Conservation (phyloP, 2,329 filamentous ascomycete genomes). For the Fusarium sambucinum region DNA sequence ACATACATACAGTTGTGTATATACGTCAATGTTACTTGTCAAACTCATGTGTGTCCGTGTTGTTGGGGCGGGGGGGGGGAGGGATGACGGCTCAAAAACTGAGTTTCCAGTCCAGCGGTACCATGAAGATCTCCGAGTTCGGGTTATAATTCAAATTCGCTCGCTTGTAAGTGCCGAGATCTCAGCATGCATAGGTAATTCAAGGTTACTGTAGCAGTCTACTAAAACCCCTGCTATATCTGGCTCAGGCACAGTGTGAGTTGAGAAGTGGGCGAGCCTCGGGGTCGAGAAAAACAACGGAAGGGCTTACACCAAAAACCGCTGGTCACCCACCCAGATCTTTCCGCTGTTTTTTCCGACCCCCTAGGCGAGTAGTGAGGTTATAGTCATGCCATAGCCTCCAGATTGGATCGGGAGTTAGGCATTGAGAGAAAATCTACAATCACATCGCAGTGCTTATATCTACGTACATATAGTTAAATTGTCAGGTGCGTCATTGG, state of each 20-base stretch:
- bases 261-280: slow-evolving; percentile 17
- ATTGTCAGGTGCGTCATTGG: slow-evolving; percentile 14
- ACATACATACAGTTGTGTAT: background rate
- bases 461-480: background rate
- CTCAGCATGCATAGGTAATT: slow-evolving; percentile 12
- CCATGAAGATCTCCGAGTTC: background rate
- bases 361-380: slow-evolving; percentile 10
- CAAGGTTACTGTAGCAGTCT: slow-evolving; percentile 21
- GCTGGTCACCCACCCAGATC: too few relatives aligned
- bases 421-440: background rate
- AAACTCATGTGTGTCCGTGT: background rate
- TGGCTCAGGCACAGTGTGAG: slow-evolving; percentile 14
- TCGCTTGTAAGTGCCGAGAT: slow-evolving; percentile 29
- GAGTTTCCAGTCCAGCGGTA: background rate
- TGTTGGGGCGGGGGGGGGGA: background rate
- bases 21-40: background rate
- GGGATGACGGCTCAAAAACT: slow-evolving; percentile 9
- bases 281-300: too few relatives aligned
- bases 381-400: slow-evolving; percentile 29
- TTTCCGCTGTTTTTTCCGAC: too few relatives aligned
- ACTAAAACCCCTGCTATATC: slow-evolving; percentile 14
- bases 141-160: background rate
- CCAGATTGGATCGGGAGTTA: background rate
- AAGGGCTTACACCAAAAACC: too few relatives aligned
- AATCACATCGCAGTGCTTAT: slow-evolving; percentile 22